Percentiles rank a stretch among this genome's conserved stretches.
Evolutionary conservation across 78 protist species (phyloP).

Genomic region (Speleostelium caveatum): DNA sequence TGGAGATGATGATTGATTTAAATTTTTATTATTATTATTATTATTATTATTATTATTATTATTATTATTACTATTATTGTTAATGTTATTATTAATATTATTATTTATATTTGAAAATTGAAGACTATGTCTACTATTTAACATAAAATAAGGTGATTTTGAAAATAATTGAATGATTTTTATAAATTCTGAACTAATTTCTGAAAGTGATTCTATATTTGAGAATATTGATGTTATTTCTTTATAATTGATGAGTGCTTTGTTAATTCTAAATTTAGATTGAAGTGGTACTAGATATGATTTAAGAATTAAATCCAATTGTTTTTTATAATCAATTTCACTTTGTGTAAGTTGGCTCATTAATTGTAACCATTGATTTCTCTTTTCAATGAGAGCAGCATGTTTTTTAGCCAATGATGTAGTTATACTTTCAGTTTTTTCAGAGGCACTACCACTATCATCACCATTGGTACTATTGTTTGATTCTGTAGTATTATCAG

Average conservation of each 20-base stretch:
- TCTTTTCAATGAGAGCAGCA: neutral
- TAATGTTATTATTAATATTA: neutral
- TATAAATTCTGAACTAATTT: constrained; percentile 13
- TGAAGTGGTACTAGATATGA: constrained; percentile 48
- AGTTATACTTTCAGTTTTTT: neutral
- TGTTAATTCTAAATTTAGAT: constrained; percentile 70
- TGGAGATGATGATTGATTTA: neutral
- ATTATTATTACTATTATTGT: neutral
- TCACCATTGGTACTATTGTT: no score
- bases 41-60: neutral
- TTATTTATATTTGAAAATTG: neutral
- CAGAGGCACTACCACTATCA: no score
- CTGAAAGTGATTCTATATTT: constrained; percentile 48
- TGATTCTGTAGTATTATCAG: no score
- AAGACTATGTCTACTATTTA: neutral
- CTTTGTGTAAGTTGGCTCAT: constrained; percentile 6
- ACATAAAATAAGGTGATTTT: constrained; percentile 9
- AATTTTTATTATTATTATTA: neutral
- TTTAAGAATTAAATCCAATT: constrained; percentile 35
- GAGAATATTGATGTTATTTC: constrained; percentile 66
- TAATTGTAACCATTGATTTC: constrained; percentile 24
- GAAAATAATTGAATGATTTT: neutral
- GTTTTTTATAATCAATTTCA: constrained; percentile 27
- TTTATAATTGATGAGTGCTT: constrained; percentile 56
- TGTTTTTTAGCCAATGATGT: neutral